phyloP scores from a whole-genome alignment of 2,329 filamentous ascomycete genomes.

The Ascochyta rabiei region DNA sequence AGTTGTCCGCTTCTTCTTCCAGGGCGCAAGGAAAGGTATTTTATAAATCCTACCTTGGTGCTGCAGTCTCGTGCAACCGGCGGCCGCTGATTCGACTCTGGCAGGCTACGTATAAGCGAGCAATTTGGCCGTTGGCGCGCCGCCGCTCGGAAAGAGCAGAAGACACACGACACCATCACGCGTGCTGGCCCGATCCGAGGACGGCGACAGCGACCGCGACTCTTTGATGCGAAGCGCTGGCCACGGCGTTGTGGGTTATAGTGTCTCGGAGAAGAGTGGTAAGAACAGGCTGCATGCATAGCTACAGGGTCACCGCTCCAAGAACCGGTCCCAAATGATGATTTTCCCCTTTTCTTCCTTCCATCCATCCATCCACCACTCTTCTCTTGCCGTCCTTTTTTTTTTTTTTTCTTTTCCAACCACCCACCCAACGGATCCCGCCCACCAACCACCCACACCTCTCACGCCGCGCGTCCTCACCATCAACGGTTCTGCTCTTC shows the following conservation, averaged over 20 bases:
- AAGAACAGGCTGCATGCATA: not conserved
- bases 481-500: too few species aligned
- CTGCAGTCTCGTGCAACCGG: too few species aligned
- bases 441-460: too few species aligned
- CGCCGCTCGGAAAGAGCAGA: not conserved
- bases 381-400: too few species aligned
- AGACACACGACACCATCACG: not conserved
- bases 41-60: conserved; percentile 18
- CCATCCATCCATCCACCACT: too few species aligned
- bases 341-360: too few species aligned
- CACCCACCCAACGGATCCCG: too few species aligned
- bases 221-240: not conserved
- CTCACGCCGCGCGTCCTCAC: too few species aligned
- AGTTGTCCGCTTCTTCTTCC: conserved; percentile 98
- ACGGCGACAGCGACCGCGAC: not conserved
- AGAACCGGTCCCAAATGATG: too few species aligned
- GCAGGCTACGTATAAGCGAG: conserved; percentile 30
- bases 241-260: conserved; percentile 1
- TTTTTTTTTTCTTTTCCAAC: too few species aligned
- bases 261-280: conserved; percentile 3
- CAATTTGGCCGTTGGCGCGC: not conserved
- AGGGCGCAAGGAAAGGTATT: conserved; percentile 73
- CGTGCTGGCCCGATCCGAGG: too few species aligned
- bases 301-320: not conserved
- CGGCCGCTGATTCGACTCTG: conserved; percentile 26